Conservation (phyloP, 2,329 filamentous ascomycete species). For the Zasmidium cellare region DNA sequence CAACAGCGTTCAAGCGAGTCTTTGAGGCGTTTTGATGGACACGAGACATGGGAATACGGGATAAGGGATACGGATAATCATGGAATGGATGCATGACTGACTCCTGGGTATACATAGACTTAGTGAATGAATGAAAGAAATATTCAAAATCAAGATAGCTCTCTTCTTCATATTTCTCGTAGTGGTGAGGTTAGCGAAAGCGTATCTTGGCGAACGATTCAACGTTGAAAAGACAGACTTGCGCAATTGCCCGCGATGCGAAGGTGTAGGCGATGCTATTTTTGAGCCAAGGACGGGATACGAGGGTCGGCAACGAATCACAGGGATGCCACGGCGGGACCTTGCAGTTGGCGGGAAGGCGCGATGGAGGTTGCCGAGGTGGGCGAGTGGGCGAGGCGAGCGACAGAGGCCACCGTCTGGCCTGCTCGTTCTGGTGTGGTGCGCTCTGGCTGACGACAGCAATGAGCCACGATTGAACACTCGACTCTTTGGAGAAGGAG, state of each 20-base stretch:
- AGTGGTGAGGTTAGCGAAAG: neutral
- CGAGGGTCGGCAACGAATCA: too few species aligned
- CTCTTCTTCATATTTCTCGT: neutral
- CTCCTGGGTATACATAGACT: constrained; percentile 7
- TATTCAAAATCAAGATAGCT: neutral
- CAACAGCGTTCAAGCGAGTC: constrained; percentile 22
- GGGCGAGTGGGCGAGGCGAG: too few species aligned
- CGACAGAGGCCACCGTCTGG: too few species aligned
- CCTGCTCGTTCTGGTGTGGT: too few species aligned
- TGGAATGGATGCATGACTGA: neutral
- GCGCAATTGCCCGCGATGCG: neutral
- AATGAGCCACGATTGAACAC: too few species aligned
- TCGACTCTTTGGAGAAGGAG: too few species aligned
- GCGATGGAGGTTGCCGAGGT: too few species aligned
- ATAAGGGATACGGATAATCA: neutral
- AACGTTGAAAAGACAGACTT: neutral
- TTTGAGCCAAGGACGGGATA: too few species aligned
- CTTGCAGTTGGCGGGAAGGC: too few species aligned
- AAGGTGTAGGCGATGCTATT: too few species aligned
- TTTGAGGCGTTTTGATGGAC: constrained; percentile 4
- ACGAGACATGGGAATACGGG: neutral
- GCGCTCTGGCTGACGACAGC: too few species aligned
- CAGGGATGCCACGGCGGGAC: too few species aligned
- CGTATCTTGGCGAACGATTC: neutral
- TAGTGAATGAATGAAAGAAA: neutral